Base-by-base conservation (phyloP, 352 stramenopile species). In the Globisporangium nunn region DNA sequence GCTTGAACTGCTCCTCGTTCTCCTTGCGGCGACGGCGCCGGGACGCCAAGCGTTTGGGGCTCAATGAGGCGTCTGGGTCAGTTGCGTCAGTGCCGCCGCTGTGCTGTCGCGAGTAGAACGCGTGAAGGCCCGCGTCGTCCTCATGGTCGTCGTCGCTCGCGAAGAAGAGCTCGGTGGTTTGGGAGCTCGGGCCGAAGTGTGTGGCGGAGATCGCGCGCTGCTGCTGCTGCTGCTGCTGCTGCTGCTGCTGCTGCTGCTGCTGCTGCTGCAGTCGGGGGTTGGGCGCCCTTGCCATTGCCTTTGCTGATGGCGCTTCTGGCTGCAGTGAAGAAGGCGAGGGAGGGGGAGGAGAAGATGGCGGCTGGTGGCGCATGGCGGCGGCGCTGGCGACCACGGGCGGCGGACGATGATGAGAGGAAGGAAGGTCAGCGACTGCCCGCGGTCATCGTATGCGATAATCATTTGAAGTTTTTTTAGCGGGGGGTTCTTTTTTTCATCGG, bases 1-100 rank as follows among this genome's bases (percentile, higher is more conserved):
- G 61, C 15, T 83, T 69, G 56, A 89, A 89, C 29, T 70, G 47
- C 29, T 61, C 61, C 41, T 75, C 51, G 55, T 87, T 86, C 52
- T 82, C 64, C 47, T 68, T 77, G 3, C 79, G 64, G 48, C 61
- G 58, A 3, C 40, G 50, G 6, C 72, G 58, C 37, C 75, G 37
- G 35, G 48, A 17, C 2, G 49, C 18, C 15, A 55, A 8, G 33
- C 10, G 35, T 11, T 55, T 44, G 35, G 43, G 49, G 7, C 44
- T 41, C 40, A 2, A 37, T 4, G 33, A 37, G 33, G 33, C 3
- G 33, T 33, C 50, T 33, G 5, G 30, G 15, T 41, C 23, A 23
- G 28, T 45, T 46, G 40, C 54, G 15, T 35, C 45, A 18, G 17
- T 43, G 31, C 39, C n/a, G 31, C 40, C 30, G 51, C 45, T 58